A percentile compares a stretch with the other conserved stretches of the same genome.
Conservation (phyloP, 352 stramenopile genomes). For the Phytophthora pseudosyringae region DNA sequence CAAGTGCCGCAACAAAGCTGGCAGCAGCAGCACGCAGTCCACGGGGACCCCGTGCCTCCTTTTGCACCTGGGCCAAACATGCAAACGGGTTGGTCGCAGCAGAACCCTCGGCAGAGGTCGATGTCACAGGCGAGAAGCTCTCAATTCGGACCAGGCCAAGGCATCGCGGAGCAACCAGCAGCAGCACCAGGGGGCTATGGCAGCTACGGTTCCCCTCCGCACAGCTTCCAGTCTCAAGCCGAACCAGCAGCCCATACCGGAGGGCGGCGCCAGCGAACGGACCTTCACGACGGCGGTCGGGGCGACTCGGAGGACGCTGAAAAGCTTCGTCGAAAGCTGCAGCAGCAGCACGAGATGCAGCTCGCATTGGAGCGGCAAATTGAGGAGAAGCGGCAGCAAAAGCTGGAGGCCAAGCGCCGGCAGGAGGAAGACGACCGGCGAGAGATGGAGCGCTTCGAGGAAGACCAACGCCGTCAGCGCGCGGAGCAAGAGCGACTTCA, state of each 20-base stretch:
- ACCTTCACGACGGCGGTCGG: slow-evolving; percentile 30
- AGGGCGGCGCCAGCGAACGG: slow-evolving; percentile 32
- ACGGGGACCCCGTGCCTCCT: background rate
- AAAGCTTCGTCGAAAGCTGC: slow-evolving; percentile 38
- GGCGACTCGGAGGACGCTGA: slow-evolving; percentile 25
- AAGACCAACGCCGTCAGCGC: slow-evolving; percentile 50
- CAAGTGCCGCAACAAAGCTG: slow-evolving; percentile 19
- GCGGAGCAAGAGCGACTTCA: slow-evolving; percentile 52
- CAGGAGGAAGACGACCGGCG: slow-evolving; percentile 67
- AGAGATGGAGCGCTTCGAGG: slow-evolving; percentile 59
- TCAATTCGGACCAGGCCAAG: slow-evolving; percentile 21
- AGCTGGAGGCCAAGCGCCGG: slow-evolving; percentile 56
- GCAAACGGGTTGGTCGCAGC: slow-evolving; percentile 3
- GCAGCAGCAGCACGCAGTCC: slow-evolving; percentile 17
- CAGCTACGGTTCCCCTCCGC: slow-evolving; percentile 5
- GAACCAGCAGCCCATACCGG: slow-evolving; percentile 16
- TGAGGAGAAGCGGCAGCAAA: slow-evolving; percentile 69
- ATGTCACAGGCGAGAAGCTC: slow-evolving; percentile 18
- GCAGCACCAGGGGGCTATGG: background rate
- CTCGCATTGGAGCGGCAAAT: slow-evolving; percentile 59
- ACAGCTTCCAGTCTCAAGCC: slow-evolving; percentile 1
- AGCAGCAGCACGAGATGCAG: slow-evolving; percentile 60
- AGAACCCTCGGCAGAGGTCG: slow-evolving; percentile 8
- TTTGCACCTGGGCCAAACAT: slow-evolving; percentile 6
- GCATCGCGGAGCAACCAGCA: slow-evolving; percentile 1